phyloP scores from a whole-genome alignment of 129 eudicot genomes.

The Chrysanthemum lavandulifolium region DNA sequence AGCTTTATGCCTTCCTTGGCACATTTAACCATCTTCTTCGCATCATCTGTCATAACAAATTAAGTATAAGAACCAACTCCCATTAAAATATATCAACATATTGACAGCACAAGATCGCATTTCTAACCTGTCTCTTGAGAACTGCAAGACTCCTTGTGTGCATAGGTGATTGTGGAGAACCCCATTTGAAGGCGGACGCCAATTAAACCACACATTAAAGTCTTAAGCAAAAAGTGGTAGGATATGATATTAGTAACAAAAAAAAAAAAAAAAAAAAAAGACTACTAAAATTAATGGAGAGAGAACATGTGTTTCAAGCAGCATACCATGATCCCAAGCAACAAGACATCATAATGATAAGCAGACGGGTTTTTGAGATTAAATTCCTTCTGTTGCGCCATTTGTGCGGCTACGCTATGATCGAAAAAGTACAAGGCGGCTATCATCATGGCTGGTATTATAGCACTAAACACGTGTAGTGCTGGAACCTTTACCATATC shows the following conservation, averaged over 20 bases:
- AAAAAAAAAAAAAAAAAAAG: background rate
- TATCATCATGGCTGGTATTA: conserved; percentile 86
- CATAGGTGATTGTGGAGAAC: conserved; percentile 93
- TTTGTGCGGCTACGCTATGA: conserved; percentile 94
- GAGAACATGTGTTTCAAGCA: background rate
- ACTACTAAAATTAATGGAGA: background rate
- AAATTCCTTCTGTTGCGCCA: conserved; percentile 98
- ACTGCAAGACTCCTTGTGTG: conserved; percentile 85
- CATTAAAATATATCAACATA: conserved; percentile 5
- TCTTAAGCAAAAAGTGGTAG: conserved; percentile 38
- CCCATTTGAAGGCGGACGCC: conserved; percentile 90
- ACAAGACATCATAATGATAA: conserved; percentile 77
- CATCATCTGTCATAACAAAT: conserved; percentile 49
- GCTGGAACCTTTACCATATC: conserved; percentile 83
- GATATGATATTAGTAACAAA: conserved; percentile 2
- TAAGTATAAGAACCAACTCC: background rate
- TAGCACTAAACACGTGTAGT: conserved; percentile 65
- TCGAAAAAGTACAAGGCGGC: conserved; percentile 96
- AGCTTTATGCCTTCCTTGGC: conserved; percentile 77
- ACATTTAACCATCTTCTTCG: conserved; percentile 74
- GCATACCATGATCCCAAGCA: conserved; percentile 89
- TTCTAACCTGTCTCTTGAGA: conserved; percentile 73
- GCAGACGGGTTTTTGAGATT: conserved; percentile 94
- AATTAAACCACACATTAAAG: conserved; percentile 85
- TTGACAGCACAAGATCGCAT: background rate